These are phyloP conservation scores for Marasmius fiardii DNA, from an alignment of 1,284 basidiomycete species.

Conservation along the genomic window DNA sequence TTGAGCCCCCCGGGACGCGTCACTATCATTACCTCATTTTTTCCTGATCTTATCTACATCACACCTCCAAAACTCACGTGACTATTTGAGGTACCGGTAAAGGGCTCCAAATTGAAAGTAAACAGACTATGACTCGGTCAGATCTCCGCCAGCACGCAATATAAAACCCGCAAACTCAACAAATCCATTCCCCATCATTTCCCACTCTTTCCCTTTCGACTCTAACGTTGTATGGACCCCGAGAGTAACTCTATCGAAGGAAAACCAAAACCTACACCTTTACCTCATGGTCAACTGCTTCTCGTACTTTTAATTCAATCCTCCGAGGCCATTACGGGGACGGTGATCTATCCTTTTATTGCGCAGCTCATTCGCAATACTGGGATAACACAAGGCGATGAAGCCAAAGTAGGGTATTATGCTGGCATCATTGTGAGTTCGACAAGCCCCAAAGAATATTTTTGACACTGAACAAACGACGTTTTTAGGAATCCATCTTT, in stretches of 20 bases:
- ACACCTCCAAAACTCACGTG: not conserved
- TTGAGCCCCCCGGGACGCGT: not conserved
- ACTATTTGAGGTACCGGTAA: not conserved
- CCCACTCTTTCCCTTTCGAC: no score
- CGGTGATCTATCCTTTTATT: not conserved
- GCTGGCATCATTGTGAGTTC: slow-evolving; percentile 18
- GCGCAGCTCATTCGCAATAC: slow-evolving; percentile 54
- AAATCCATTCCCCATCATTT: no score
- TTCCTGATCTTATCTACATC: not conserved
- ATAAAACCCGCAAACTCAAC: no score
- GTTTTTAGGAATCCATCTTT: slow-evolving; percentile 30
- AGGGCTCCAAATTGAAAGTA: no score
- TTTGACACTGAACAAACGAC: not conserved
- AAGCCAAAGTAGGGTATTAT: slow-evolving; percentile 62
- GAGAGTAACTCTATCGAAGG: no score
- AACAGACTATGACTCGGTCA: no score
- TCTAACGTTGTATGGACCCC: no score
- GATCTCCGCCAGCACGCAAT: no score
- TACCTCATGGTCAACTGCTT: not conserved
- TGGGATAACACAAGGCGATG: slow-evolving; percentile 67
- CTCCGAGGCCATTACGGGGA: not conserved
- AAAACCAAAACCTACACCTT: not conserved
- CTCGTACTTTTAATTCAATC: not conserved
- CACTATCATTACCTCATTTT: not conserved
- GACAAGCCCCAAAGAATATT: no score